Conservation (phyloP, 2,329 filamentous ascomycete genomes). For the Ploettnerulaceae sp. region DNA sequence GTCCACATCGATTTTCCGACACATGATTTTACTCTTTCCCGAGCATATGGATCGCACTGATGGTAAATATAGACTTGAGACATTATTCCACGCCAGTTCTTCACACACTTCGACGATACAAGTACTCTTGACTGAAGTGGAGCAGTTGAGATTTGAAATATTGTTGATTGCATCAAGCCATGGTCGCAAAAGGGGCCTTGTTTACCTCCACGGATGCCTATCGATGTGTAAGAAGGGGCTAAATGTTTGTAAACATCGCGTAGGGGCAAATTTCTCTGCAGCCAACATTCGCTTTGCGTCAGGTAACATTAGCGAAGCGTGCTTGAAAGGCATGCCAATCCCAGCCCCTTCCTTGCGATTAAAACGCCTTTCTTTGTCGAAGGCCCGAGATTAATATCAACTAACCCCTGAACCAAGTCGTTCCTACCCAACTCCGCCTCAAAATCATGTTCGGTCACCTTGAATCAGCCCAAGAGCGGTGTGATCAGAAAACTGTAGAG, state of each 20-base stretch:
- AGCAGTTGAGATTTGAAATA: constrained; percentile 1
- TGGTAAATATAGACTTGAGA: constrained; percentile 16
- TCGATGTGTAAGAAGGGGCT: constrained; percentile 14
- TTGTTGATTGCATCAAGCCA: constrained; percentile 12
- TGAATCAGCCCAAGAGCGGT: constrained; percentile 13
- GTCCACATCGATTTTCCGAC: constrained; percentile 23
- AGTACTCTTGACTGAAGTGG: background rate
- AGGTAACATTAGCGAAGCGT: constrained; percentile 16
- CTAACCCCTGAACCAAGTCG: constrained; percentile 23
- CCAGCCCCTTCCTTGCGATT: constrained; percentile 9
- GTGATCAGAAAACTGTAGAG: constrained; percentile 24
- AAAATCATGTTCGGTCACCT: constrained; percentile 17
- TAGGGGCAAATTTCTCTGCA: constrained; percentile 16
- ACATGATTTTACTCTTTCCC: constrained; percentile 29
- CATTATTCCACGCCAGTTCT: constrained; percentile 5
- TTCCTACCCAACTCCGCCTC: constrained; percentile 16
- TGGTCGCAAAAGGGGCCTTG: constrained; percentile 28
- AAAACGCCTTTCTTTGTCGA: constrained; percentile 4
- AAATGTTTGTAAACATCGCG: constrained; percentile 27
- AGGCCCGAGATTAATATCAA: constrained; percentile 3
- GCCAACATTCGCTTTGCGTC: constrained; percentile 26
- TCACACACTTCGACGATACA: background rate
- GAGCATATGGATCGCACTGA: constrained; percentile 18
- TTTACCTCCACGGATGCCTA: constrained; percentile 23
- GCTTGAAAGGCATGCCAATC: constrained; percentile 14